Evolutionary conservation across 306 rosid genomes (phyloP).

Genomic region (Cucurbita pepo): DNA sequence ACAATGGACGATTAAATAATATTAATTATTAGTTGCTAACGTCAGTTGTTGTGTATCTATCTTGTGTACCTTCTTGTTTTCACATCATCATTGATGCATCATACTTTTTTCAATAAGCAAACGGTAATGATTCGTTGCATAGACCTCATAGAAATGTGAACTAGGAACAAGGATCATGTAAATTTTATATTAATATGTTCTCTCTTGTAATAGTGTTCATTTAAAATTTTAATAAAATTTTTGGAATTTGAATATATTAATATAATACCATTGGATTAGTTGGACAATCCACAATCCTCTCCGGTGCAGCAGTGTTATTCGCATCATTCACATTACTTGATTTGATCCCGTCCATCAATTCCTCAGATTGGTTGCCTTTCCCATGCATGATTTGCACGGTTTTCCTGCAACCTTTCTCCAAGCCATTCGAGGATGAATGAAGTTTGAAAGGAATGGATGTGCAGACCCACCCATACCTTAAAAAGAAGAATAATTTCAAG

Average conservation of each 20-base stretch:
- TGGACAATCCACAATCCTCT: slow-evolving; percentile 15
- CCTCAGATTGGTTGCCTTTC: slow-evolving; percentile 16
- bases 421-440: slow-evolving; percentile 13
- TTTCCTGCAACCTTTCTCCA: slow-evolving; percentile 11
- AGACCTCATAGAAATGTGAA: neutral
- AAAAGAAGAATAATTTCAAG: slow-evolving; percentile 11
- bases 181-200: neutral
- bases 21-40: neutral
- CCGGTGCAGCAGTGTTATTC: slow-evolving; percentile 17
- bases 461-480: slow-evolving; percentile 80
- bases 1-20: neutral
- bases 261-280: slow-evolving; percentile 19
- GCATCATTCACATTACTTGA: slow-evolving; percentile 17
- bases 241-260: neutral
- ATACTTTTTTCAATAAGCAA: neutral
- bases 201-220: neutral
- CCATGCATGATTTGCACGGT: slow-evolving; percentile 10
- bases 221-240: neutral
- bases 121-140: neutral
- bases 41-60: neutral
- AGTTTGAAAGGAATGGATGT: slow-evolving; percentile 12
- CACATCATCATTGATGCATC: neutral
- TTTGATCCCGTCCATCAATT: slow-evolving; percentile 13
- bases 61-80: neutral
- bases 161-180: neutral